Conservation (phyloP, 768 basidiomycete species). For the Mycena rosella region DNA sequence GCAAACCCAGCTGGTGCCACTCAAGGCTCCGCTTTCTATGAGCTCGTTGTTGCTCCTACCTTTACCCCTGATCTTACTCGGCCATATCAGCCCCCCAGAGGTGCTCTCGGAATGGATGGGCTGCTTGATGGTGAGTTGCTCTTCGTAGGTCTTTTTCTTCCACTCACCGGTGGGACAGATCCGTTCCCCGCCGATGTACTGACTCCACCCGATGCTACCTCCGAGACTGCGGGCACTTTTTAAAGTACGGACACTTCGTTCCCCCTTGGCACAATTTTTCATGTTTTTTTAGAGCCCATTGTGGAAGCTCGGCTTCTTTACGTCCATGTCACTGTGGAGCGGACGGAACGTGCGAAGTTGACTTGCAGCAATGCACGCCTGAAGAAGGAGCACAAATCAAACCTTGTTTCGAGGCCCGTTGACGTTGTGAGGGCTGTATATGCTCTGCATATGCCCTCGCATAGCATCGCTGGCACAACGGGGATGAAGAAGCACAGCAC, state of each 20-base stretch:
- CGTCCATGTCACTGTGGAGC: conserved; percentile 11
- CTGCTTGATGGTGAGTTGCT: no score
- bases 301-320: background rate
- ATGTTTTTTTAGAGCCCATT: background rate
- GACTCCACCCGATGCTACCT: background rate
- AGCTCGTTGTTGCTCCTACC: background rate
- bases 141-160: background rate
- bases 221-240: background rate
- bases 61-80: conserved; percentile 3
- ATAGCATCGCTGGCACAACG: no score
- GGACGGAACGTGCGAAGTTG: conserved; percentile 1
- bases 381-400: conserved; percentile 16
- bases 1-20: background rate
- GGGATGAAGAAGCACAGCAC: no score
- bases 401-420: background rate
- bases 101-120: background rate
- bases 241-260: background rate
- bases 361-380: background rate
- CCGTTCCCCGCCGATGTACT: background rate
- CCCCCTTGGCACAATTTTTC: background rate
- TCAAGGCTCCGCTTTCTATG: background rate
- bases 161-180: background rate
- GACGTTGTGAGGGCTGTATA: no score
- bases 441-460: no score
- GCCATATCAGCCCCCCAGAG: background rate